phyloP scores from a whole-genome alignment of 169 alveolate genomes.

The Plasmodium gallinaceum region DNA sequence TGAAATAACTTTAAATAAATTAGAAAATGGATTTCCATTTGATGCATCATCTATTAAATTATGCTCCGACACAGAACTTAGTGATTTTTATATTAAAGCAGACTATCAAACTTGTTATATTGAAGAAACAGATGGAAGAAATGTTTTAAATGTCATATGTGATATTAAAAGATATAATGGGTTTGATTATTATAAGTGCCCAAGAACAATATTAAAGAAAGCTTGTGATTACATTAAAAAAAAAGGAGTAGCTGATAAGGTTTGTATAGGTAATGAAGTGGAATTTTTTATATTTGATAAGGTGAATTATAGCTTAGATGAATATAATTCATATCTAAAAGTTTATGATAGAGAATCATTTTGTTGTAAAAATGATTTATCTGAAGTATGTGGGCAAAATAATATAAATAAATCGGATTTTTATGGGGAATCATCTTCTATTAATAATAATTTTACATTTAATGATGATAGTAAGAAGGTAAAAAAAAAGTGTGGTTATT shows the following conservation, averaged over 20 bases:
- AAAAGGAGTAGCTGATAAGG: conserved; percentile 54
- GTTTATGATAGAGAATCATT: conserved; percentile 76
- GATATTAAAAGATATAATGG: conserved; percentile 75
- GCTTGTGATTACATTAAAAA: conserved; percentile 43
- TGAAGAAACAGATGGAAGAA: conserved; percentile 75
- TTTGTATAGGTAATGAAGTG: conserved; percentile 86
- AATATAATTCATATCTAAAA: conserved; percentile 75
- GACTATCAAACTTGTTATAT: conserved; percentile 79
- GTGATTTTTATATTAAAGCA: conserved; percentile 79
- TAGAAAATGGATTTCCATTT: conserved; percentile 80
- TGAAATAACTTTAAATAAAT: conserved; percentile 52
- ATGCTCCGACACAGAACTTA: conserved; percentile 74
- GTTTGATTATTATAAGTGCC: conserved; percentile 66
- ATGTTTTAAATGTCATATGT: conserved; percentile 78
- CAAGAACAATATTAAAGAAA: conserved; percentile 76
- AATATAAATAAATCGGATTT: not conserved
- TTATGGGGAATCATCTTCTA: not conserved
- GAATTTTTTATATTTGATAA: conserved; percentile 87
- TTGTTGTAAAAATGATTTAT: conserved; percentile 43
- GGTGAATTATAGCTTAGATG: conserved; percentile 77
- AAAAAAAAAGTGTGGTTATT: conserved; percentile 81
- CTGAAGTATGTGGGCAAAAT: conserved; percentile 79
- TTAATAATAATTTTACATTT: not conserved
- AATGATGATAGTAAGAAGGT: conserved; percentile 69
- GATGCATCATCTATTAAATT: conserved; percentile 84